Percentiles rank a stretch among this genome's conserved stretches.
Evolutionary conservation across 1,139 yeast genomes (phyloP).

Genomic region (Kazachstania sp.): DNA sequence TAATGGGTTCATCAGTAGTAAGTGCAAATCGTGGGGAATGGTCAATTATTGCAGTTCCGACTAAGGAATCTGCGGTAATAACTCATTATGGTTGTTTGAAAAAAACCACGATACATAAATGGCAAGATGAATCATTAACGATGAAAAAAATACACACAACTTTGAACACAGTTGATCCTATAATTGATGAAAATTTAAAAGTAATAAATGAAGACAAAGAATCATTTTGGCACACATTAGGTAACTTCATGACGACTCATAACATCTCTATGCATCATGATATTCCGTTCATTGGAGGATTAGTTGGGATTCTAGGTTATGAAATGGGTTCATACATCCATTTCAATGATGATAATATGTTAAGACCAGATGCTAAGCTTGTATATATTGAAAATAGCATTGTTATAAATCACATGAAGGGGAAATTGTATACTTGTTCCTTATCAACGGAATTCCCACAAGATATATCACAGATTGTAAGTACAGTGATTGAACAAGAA

Average conservation of each 20-base stretch:
- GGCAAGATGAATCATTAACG: constrained; percentile 21
- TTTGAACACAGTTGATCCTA: constrained; percentile 1
- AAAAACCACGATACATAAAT: constrained; percentile 31
- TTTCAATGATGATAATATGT: constrained; percentile 21
- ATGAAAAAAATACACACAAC: constrained; percentile 2
- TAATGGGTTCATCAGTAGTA: constrained; percentile 26
- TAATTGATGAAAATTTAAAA: constrained; percentile 1
- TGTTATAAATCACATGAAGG: constrained; percentile 42
- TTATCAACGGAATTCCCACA: constrained; percentile 31
- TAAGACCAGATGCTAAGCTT: constrained; percentile 64
- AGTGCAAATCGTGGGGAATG: constrained; percentile 49
- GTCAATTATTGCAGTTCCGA: constrained; percentile 77
- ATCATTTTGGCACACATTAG: constrained; percentile 34
- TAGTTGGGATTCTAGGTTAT: constrained; percentile 75
- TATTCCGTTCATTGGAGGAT: constrained; percentile 82
- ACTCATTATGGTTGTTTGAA: constrained; percentile 42
- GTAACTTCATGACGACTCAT: constrained; percentile 40
- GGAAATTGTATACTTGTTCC: constrained; percentile 49
- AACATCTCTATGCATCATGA: constrained; percentile 19
- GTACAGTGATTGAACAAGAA: background rate
- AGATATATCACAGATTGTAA: background rate
- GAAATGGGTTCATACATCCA: constrained; percentile 57
- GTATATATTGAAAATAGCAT: constrained; percentile 63
- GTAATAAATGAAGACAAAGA: constrained; percentile 18
- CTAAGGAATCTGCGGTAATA: constrained; percentile 45